phyloP scores from a whole-genome alignment of 1,139 yeast genomes.

The Saccharomycopsis hybrid region DNA sequence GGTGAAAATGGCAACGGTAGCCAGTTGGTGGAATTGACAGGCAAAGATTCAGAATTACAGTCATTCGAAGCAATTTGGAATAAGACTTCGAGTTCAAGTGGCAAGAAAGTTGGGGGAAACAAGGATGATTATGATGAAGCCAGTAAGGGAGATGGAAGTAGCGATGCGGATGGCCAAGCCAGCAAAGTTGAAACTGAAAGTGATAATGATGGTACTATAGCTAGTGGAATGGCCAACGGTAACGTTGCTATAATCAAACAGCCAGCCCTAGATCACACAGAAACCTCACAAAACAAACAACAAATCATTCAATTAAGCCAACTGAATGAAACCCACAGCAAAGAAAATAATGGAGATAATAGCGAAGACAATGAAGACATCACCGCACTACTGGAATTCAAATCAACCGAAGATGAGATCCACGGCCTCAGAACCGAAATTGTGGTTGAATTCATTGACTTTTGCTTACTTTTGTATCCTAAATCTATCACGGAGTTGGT shows the following conservation, averaged over 20 bases:
- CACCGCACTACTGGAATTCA: slow-evolving; percentile 8
- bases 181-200: no score
- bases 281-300: no score
- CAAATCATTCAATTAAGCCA: no score
- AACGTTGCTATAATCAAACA: no score
- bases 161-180: no score
- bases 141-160: no score
- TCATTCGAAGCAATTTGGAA: slow-evolving; percentile 6
- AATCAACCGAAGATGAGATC: slow-evolving; percentile 17
- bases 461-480: slow-evolving; percentile 16
- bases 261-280: no score
- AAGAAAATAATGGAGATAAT: no score
- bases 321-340: no score
- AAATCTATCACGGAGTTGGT: slow-evolving; percentile 14
- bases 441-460: slow-evolving; percentile 18
- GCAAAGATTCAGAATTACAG: neutral
- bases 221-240: no score
- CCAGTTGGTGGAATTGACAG: neutral
- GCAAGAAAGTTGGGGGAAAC: no score
- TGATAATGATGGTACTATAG: no score
- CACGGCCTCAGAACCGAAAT: slow-evolving; percentile 14
- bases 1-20: neutral
- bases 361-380: neutral
- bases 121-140: neutral
- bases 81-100: neutral